Conservation (phyloP, 495 filamentous ascomycete genomes). For the Poronia punctata region DNA sequence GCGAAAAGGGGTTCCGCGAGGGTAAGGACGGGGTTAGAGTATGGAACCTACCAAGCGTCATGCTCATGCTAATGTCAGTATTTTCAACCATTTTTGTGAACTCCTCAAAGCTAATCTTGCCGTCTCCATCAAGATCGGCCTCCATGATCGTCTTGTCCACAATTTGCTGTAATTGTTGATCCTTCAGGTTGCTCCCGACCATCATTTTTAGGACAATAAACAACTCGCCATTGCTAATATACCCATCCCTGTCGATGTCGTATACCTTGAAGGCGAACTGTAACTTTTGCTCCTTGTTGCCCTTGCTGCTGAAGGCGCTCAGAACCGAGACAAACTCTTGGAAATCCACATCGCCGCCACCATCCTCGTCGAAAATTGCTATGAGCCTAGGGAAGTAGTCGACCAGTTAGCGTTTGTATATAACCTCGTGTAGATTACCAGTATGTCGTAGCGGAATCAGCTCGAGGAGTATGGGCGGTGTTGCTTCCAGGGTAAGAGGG, state of each 20-base stretch:
- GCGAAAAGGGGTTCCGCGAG: not conserved
- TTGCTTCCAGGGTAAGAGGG: not conserved
- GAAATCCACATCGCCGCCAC: constrained; percentile 96
- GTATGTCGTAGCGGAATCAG: no score
- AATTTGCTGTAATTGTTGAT: constrained; percentile 95
- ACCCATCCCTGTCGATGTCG: constrained; percentile 98
- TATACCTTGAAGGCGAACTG: constrained; percentile 99
- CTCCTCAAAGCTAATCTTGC: constrained; percentile 99
- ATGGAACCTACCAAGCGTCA: constrained; percentile 79
- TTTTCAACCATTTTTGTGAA: constrained; percentile 98
- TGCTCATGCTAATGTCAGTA: constrained; percentile 95
- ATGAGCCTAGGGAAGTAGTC: constrained; percentile 78
- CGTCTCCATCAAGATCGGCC: constrained; percentile 90
- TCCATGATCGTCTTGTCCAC: constrained; percentile 99
- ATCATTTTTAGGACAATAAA: constrained; percentile 99
- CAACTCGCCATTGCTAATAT: constrained; percentile 96
- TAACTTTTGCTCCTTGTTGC: constrained; percentile 98
- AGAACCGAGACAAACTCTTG: constrained; percentile 97
- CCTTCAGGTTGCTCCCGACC: constrained; percentile 99
- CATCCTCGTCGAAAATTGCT: constrained; percentile 98
- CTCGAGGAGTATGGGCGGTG: not conserved
- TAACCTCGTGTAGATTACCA: no score
- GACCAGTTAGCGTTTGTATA: no score
- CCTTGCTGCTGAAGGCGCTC: constrained; percentile 92
- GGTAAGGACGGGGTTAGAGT: not conserved